Evolutionary conservation across 1,284 basidiomycete species (phyloP).

Genomic region (Naganishia liquefaciens): DNA sequence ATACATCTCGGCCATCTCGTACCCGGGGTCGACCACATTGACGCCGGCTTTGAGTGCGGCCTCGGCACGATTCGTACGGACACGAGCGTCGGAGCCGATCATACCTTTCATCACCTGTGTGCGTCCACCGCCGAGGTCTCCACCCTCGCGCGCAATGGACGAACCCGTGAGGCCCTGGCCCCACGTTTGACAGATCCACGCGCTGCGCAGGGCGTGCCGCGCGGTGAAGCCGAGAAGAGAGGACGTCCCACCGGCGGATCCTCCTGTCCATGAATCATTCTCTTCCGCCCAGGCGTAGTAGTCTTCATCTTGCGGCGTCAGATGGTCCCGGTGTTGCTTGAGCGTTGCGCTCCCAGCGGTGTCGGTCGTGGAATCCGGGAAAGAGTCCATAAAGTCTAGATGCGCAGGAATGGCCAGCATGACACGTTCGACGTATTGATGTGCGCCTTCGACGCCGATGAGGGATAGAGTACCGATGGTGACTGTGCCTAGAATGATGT

Average conservation of each 20-base stretch:
- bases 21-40: slow-evolving; percentile 45
- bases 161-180: slow-evolving; percentile 59
- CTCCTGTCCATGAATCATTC: slow-evolving; percentile 72
- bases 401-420: slow-evolving; percentile 58
- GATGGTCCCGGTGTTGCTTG: slow-evolving; percentile 39
- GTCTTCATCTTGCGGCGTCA: slow-evolving; percentile 55
- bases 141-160: slow-evolving; percentile 16
- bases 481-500: slow-evolving; percentile 44
- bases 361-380: neutral
- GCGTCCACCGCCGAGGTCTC: neutral
- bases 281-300: slow-evolving; percentile 75
- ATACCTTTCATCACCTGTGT: slow-evolving; percentile 43
- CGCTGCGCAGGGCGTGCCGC: slow-evolving; percentile 67
- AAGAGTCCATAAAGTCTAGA: slow-evolving; percentile 36
- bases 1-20: slow-evolving; percentile 51
- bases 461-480: slow-evolving; percentile 53
- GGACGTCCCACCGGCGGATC: slow-evolving; percentile 69
- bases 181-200: slow-evolving; percentile 76
- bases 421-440: slow-evolving; percentile 70
- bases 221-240: slow-evolving; percentile 66
- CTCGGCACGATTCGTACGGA: slow-evolving; percentile 4
- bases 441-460: slow-evolving; percentile 62
- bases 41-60: slow-evolving; percentile 12
- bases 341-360: neutral
- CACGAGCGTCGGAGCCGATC: slow-evolving; percentile 36